These are phyloP conservation scores for Cutaneotrichosporon sp. DNA, from an alignment of 1,284 basidiomycete genomes.

Conservation along the genomic window DNA sequence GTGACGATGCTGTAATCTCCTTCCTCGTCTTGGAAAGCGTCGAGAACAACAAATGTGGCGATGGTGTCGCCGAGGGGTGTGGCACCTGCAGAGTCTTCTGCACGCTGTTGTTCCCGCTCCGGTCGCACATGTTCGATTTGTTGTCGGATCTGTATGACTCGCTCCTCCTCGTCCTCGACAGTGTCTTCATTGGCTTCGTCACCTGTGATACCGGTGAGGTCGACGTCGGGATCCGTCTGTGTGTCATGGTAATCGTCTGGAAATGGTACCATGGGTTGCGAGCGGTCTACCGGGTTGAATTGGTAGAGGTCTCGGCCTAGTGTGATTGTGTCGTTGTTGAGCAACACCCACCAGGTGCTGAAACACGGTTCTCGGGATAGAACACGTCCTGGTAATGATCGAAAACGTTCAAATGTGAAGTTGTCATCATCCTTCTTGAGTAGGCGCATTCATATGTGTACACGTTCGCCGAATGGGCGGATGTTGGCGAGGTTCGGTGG, in stretches of 20 bases:
- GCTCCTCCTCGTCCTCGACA: not conserved
- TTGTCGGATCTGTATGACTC: not conserved
- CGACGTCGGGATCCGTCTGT: not conserved
- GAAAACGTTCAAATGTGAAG: not conserved
- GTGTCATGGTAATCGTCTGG: not conserved
- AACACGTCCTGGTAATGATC: not conserved
- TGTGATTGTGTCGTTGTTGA: not conserved
- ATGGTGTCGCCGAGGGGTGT: not conserved
- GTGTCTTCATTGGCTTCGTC: not conserved
- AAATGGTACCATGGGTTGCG: not conserved
- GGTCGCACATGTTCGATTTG: not conserved
- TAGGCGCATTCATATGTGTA: not conserved
- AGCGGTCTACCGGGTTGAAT: not conserved
- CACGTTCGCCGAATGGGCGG: slow-evolving; percentile 8
- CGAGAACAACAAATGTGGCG: not conserved
- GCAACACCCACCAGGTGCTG: not conserved
- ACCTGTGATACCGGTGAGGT: not conserved
- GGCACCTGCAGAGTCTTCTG: not conserved
- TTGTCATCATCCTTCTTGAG: not conserved
- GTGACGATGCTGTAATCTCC: not conserved
- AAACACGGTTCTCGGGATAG: not conserved
- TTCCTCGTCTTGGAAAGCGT: not conserved
- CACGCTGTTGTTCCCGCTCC: not conserved
- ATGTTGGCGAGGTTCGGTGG: slow-evolving; percentile 3
- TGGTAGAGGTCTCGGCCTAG: slow-evolving; percentile 1